phyloP scores from a whole-genome alignment of 306 rosid species.

The Clitoria ternatea region DNA sequence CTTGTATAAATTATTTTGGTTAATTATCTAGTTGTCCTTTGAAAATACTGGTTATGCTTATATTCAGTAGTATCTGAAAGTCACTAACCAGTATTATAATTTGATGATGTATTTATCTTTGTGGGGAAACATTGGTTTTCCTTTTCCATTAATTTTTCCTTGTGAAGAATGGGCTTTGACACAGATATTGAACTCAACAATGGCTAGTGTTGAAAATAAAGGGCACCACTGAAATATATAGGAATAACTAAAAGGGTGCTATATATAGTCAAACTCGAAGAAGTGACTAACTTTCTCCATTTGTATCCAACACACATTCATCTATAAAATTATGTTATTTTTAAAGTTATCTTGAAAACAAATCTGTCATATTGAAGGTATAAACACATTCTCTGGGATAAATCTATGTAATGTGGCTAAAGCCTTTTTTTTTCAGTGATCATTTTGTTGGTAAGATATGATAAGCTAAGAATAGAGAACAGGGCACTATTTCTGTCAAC shows the following conservation, averaged over 20 bases:
- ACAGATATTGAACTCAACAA: too few species aligned
- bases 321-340: not conserved
- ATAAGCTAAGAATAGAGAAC: not conserved
- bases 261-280: not conserved
- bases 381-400: not conserved
- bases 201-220: too few species aligned
- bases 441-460: constrained; percentile 7
- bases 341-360: not conserved
- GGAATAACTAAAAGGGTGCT: not conserved
- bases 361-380: not conserved
- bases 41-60: not conserved
- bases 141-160: constrained; percentile 8
- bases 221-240: too few species aligned
- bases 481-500: constrained; percentile 5
- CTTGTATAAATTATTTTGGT: not conserved
- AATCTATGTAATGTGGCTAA: not conserved
- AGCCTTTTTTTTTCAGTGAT: not conserved
- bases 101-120: not conserved
- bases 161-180: too few species aligned
- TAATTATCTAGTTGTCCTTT: not conserved
- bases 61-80: not conserved
- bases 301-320: not conserved
- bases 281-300: not conserved
- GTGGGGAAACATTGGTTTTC: not conserved
- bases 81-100: not conserved